A percentile compares a stretch with the other conserved stretches of the same genome.
Evolutionary conservation across 2,329 filamentous ascomycete genomes (phyloP).

Genomic region (Colletotrichum spinosum): DNA sequence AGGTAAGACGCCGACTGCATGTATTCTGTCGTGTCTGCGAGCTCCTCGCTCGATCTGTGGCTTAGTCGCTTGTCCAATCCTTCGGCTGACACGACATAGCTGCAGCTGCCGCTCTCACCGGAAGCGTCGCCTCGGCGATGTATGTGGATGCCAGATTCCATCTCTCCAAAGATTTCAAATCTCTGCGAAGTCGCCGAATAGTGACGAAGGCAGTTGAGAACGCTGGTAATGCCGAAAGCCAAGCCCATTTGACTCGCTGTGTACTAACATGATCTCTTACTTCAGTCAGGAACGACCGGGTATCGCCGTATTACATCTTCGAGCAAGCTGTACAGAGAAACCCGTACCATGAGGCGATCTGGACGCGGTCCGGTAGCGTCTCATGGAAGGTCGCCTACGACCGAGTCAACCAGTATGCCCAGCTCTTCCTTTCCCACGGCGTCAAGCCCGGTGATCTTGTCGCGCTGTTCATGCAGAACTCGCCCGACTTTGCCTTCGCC

Average conservation of each 20-base stretch:
- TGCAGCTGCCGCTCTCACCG: conserved; percentile 53
- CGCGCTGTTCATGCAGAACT: conserved; percentile 75
- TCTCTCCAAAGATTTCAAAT: conserved; percentile 69
- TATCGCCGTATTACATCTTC: conserved; percentile 75
- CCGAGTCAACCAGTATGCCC: conserved; percentile 69
- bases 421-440: conserved; percentile 70
- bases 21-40: too few species aligned
- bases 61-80: too few species aligned
- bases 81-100: conserved; percentile 37
- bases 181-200: conserved; percentile 50
- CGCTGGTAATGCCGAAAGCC: neutral
- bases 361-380: conserved; percentile 72
- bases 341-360: conserved; percentile 70
- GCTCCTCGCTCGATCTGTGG: too few species aligned
- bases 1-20: too few species aligned
- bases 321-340: conserved; percentile 64
- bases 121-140: conserved; percentile 22
- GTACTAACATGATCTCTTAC: conserved; percentile 43
- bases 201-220: conserved; percentile 55
- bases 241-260: too few species aligned
- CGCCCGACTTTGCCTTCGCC: conserved; percentile 73
- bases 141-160: conserved; percentile 80
- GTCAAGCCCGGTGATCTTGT: conserved; percentile 71
- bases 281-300: conserved; percentile 60
- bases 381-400: conserved; percentile 68